phyloP scores from a whole-genome alignment of 257 asterid genomes.

The Nicotiana undulata region DNA sequence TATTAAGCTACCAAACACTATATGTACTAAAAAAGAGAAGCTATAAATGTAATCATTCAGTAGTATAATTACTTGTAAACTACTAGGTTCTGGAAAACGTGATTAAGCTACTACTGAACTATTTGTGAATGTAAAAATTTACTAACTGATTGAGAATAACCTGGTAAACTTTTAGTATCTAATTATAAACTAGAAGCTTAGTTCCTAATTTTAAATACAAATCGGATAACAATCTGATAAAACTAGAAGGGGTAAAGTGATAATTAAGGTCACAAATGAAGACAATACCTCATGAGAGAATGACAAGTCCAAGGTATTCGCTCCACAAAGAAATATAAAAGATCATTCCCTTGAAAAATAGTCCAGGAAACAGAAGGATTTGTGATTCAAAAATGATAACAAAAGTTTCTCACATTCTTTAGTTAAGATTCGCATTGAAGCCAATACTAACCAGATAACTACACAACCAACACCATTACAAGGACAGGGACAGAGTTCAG shows the following conservation, averaged over 20 bases:
- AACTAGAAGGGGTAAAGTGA: neutral
- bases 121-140: neutral
- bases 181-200: neutral
- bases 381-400: neutral
- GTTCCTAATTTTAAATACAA: neutral
- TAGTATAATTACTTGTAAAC: neutral
- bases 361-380: neutral
- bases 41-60: neutral
- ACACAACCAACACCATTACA: slow-evolving; percentile 95
- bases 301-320: slow-evolving; percentile 90
- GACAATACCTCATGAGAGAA: slow-evolving; percentile 73
- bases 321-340: slow-evolving; percentile 61
- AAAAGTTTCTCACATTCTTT: neutral
- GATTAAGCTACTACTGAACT: neutral
- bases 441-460: slow-evolving; percentile 59
- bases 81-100: neutral
- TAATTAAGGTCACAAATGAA: neutral
- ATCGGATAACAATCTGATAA: neutral
- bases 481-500: slow-evolving; percentile 95
- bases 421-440: neutral
- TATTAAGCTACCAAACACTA: neutral
- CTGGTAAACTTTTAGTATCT: neutral
- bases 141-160: neutral
- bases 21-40: neutral
- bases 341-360: slow-evolving; percentile 82